A percentile compares a stretch with the other conserved stretches of the same genome.
These are phyloP conservation scores for Pestalotiopsis sp. DNA, from an alignment of 2,329 filamentous ascomycete species.

Conservation along the genomic window DNA sequence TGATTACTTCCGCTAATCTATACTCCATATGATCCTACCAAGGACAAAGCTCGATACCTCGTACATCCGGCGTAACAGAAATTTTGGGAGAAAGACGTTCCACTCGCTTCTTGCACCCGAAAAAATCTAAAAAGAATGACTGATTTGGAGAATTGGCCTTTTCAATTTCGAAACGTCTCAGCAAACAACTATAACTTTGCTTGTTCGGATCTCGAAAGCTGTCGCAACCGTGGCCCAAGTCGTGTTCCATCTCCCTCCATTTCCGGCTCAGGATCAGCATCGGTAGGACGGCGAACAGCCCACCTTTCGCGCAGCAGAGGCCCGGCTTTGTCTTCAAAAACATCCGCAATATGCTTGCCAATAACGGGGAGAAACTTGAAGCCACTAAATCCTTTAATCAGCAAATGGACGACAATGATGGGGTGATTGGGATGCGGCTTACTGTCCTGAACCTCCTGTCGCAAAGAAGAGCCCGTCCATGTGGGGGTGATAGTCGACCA, in stretches of 20 bases:
- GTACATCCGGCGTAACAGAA: too few species aligned
- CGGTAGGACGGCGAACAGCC: conserved; percentile 11
- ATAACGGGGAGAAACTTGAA: conserved; percentile 31
- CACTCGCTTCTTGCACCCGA: too few species aligned
- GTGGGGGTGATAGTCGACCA: conserved; percentile 58
- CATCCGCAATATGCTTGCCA: conserved; percentile 32
- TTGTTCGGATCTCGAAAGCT: background rate
- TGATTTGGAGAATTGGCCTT: too few species aligned
- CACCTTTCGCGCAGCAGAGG: conserved; percentile 32
- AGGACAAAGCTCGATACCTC: too few species aligned
- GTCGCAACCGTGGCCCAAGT: background rate
- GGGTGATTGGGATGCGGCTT: conserved; percentile 13
- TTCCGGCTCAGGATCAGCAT: background rate
- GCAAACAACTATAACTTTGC: background rate
- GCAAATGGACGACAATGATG: conserved; percentile 2
- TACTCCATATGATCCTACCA: too few species aligned
- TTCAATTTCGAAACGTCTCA: background rate
- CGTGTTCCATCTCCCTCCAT: conserved; percentile 2
- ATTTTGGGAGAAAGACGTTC: too few species aligned
- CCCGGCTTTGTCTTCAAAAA: conserved; percentile 33
- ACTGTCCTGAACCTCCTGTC: conserved; percentile 49
- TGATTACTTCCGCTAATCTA: too few species aligned
- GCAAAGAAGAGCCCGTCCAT: conserved; percentile 50
- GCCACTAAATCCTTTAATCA: conserved; percentile 18
- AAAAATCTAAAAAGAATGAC: too few species aligned